Evolutionary conservation across 805 yeast genomes (phyloP).

Genomic region (Cyberlindnera mississippiensis): DNA sequence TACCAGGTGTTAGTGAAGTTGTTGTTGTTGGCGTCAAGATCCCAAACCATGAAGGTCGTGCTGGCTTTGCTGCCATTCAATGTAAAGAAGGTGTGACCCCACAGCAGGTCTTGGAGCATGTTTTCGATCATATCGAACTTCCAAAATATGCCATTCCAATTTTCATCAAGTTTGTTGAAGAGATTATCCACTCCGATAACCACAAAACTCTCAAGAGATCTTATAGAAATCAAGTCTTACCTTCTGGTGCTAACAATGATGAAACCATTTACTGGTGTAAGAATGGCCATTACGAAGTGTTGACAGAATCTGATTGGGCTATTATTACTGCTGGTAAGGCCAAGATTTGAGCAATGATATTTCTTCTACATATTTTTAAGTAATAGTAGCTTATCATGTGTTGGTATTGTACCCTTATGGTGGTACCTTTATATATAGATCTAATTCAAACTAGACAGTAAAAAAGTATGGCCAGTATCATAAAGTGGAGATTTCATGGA

Average conservation of each 20-base stretch:
- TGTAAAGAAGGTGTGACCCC: slow-evolving; percentile 28
- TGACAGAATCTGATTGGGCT: slow-evolving; percentile 57
- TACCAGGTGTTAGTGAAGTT: slow-evolving; percentile 48
- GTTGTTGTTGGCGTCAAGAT: slow-evolving; percentile 87
- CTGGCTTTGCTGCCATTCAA: slow-evolving; percentile 82
- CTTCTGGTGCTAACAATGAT: slow-evolving; percentile 57
- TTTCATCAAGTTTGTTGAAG: slow-evolving; percentile 63
- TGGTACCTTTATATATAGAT: too few relatives aligned
- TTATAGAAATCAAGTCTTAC: slow-evolving; percentile 63
- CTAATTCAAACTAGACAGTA: too few relatives aligned
- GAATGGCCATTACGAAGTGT: slow-evolving; percentile 46
- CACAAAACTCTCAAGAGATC: slow-evolving; percentile 74
- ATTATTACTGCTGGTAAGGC: slow-evolving; percentile 25
- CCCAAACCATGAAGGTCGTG: slow-evolving; percentile 89
- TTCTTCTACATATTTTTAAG: too few relatives aligned
- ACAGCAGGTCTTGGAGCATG: slow-evolving; percentile 33
- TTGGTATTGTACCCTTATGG: too few relatives aligned
- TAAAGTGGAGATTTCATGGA: not conserved
- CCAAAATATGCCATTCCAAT: slow-evolving; percentile 87
- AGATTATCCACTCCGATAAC: slow-evolving; percentile 68
- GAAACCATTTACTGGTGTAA: slow-evolving; percentile 73
- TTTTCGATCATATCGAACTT: slow-evolving; percentile 43
- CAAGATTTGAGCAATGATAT: slow-evolving; percentile 15
- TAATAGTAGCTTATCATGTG: too few relatives aligned
- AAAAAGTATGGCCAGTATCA: too few relatives aligned